Percentiles rank a stretch among this genome's conserved stretches.
Conservation (phyloP, 768 basidiomycete species). For the Phanerochaete sordida region DNA sequence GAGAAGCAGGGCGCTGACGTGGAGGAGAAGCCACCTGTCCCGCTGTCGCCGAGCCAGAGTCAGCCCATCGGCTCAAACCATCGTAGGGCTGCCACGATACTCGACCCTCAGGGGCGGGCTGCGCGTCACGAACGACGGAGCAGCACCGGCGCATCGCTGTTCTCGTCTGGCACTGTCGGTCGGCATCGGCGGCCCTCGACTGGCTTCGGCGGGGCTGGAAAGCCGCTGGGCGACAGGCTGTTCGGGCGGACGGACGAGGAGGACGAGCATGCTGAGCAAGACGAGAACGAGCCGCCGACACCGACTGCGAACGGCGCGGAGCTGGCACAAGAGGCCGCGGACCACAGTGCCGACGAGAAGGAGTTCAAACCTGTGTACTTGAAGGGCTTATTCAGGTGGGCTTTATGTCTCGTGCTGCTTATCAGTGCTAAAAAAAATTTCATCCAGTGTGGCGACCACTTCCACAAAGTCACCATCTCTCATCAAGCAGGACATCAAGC, state of each 20-base stretch:
- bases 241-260: conserved; percentile 52
- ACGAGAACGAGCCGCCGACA: conserved; percentile 38
- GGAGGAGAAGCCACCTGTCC: conserved; percentile 15
- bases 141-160: conserved; percentile 65
- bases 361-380: conserved; percentile 93
- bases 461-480: conserved; percentile 80
- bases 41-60: conserved; percentile 39
- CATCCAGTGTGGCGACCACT: conserved; percentile 83
- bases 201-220: conserved; percentile 41
- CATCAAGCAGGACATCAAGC: conserved; percentile 81
- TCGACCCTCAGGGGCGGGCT: conserved; percentile 64
- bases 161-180: conserved; percentile 54
- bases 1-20: conserved; percentile 21
- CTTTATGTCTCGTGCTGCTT: conserved; percentile 18
- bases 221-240: conserved; percentile 36
- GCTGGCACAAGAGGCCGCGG: conserved; percentile 27
- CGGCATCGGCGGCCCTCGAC: conserved; percentile 71
- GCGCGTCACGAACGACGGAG: conserved; percentile 71
- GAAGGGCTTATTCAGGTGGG: conserved; percentile 90
- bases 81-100: conserved; percentile 72
- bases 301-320: conserved; percentile 22
- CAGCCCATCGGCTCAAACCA: conserved; percentile 60
- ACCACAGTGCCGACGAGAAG: conserved; percentile 53
- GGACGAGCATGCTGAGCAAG: conserved; percentile 31
- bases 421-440: neutral